Conservation (phyloP, 169 alveolate species). For the Ichthyophthirius multifiliis region DNA sequence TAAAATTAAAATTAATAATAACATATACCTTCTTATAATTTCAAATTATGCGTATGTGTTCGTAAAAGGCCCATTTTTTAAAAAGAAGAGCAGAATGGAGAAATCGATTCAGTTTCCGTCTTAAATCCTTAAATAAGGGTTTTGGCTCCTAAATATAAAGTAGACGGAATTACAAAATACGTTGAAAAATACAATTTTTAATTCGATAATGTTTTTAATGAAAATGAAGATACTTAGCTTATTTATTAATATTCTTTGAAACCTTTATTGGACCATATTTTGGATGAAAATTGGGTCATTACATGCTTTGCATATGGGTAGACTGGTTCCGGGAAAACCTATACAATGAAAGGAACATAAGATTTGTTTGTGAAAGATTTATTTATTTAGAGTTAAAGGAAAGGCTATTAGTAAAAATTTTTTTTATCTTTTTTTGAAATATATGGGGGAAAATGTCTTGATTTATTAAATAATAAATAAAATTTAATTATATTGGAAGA, state of each 20-base stretch:
- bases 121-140: slow-evolving; percentile 77
- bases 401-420: background rate
- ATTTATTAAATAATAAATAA: slow-evolving; percentile 27
- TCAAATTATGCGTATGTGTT: slow-evolving; percentile 71
- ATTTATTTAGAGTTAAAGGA: background rate
- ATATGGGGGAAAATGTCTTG: slow-evolving; percentile 34
- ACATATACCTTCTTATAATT: slow-evolving; percentile 41
- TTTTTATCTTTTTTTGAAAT: slow-evolving; percentile 34
- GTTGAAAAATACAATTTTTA: slow-evolving; percentile 55
- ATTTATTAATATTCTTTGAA: slow-evolving; percentile 49
- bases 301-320: slow-evolving; percentile 39
- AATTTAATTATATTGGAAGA: slow-evolving; percentile 25
- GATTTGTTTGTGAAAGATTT: background rate
- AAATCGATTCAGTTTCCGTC: slow-evolving; percentile 71
- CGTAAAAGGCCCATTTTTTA: slow-evolving; percentile 76
- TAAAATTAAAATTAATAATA: slow-evolving; percentile 8
- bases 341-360: slow-evolving; percentile 13
- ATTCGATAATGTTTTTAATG: slow-evolving; percentile 61
- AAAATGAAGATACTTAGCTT: slow-evolving; percentile 43
- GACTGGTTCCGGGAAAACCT: slow-evolving; percentile 35
- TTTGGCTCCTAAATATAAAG: slow-evolving; percentile 81
- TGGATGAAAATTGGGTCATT: slow-evolving; percentile 39
- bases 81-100: slow-evolving; percentile 70
- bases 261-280: slow-evolving; percentile 52
- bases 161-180: slow-evolving; percentile 86